phyloP scores from a whole-genome alignment of 345 rosid species.

The Acer saccharum region DNA sequence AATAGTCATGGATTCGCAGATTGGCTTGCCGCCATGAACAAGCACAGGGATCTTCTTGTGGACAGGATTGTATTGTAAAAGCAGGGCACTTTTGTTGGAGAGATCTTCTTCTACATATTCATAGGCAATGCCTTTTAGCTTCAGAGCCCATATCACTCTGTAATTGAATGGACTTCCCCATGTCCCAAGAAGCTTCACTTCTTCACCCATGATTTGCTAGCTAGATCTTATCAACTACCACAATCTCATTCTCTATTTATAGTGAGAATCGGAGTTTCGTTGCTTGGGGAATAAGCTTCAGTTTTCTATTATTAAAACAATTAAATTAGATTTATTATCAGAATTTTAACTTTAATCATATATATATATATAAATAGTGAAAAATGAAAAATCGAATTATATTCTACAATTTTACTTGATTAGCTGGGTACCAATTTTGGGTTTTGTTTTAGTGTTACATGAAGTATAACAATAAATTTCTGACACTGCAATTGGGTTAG shows the following conservation, averaged over 20 bases:
- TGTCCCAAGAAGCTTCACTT: constrained; percentile 19
- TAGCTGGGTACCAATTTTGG: no score
- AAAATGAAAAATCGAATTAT: no score
- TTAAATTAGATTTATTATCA: no score
- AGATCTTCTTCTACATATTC: constrained; percentile 23
- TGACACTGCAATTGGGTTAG: no score
- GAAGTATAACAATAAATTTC: no score
- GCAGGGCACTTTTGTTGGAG: constrained; percentile 25
- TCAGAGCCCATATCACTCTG: constrained; percentile 22
- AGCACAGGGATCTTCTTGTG: constrained; percentile 40
- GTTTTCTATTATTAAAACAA: no score
- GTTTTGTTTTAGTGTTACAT: no score
- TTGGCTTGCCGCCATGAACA: constrained; percentile 30
- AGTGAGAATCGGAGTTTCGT: not conserved
- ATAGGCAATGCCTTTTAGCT: constrained; percentile 12
- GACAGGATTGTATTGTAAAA: constrained; percentile 32
- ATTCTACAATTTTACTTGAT: no score
- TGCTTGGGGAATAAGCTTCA: no score
- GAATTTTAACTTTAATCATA: no score
- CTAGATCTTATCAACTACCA: not conserved
- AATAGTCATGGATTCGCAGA: constrained; percentile 36
- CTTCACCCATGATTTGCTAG: not conserved
- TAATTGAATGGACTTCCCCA: constrained; percentile 12
- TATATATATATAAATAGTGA: no score
- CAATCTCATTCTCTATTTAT: not conserved